Evolutionary conservation across 805 yeast species (phyloP).

Genomic region (Aciculoconidium aculeatum): DNA sequence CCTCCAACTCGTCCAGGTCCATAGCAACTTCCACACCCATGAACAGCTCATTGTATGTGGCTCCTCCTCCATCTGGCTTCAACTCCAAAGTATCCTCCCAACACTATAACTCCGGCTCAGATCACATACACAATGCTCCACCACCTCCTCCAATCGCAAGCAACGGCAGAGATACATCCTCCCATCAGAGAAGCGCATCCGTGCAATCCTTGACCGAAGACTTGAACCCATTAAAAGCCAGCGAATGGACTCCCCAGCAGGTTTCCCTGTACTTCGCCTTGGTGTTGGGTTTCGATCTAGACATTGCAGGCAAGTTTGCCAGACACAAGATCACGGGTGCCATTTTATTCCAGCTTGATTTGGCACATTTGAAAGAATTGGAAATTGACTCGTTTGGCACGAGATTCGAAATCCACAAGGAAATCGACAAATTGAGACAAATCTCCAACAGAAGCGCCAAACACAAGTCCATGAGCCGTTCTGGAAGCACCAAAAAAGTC

Average conservation of each 20-base stretch:
- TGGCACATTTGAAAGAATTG: slow-evolving; percentile 81
- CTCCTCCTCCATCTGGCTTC: no score
- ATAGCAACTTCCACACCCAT: no score
- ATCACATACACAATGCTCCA: no score
- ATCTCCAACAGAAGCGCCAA: slow-evolving; percentile 12
- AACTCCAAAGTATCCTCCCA: no score
- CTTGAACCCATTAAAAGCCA: slow-evolving; percentile 45
- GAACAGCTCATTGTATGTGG: no score
- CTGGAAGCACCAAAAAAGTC: slow-evolving; percentile 7
- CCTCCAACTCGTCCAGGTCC: no score
- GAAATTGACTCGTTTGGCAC: slow-evolving; percentile 94
- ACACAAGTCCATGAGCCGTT: slow-evolving; percentile 9
- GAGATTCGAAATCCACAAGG: slow-evolving; percentile 85
- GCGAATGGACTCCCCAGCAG: slow-evolving; percentile 78
- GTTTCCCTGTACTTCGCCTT: slow-evolving; percentile 70
- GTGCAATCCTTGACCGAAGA: slow-evolving; percentile 14
- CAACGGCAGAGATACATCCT: no score
- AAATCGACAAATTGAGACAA: slow-evolving; percentile 63
- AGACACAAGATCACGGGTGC: slow-evolving; percentile 87
- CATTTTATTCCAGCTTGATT: slow-evolving; percentile 78
- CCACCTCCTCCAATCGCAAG: no score
- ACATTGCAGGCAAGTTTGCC: slow-evolving; percentile 72
- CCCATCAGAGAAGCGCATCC: slow-evolving; percentile 8
- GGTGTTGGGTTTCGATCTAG: slow-evolving; percentile 66
- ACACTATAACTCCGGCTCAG: no score